A percentile compares a stretch with the other conserved stretches of the same genome.
These are phyloP conservation scores for Solanum clarkiae DNA, from an alignment of 257 asterid species.

Conservation along the genomic window DNA sequence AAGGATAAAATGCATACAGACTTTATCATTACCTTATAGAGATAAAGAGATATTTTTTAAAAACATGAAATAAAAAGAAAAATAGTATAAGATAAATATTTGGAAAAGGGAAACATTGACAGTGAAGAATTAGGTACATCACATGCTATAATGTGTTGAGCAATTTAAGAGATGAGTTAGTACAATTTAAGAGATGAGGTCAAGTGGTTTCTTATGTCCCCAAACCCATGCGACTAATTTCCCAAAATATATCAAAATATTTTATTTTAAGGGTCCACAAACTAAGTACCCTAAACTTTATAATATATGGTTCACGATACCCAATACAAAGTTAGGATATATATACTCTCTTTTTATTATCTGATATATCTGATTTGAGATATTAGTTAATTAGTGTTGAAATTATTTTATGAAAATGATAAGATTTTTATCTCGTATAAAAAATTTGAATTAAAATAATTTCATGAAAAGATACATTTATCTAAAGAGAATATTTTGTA, in stretches of 20 bases:
- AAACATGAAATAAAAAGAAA: no score
- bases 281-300: conserved; percentile 3
- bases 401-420: not conserved
- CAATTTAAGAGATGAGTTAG: conserved; percentile 5
- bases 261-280: conserved; percentile 7
- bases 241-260: not conserved
- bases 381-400: not conserved
- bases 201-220: conserved; percentile 29
- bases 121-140: not conserved
- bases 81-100: not conserved
- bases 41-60: no score
- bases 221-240: conserved; percentile 39
- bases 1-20: no score
- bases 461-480: not conserved
- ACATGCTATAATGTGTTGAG: not conserved
- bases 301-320: not conserved
- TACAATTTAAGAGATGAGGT: conserved; percentile 16
- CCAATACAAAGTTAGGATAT: not conserved
- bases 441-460: no score
- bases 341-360: not conserved
- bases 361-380: not conserved
- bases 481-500: not conserved
- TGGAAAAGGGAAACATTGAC: not conserved
- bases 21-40: no score
- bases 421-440: no score